These are phyloP conservation scores for Aspergillus quadricinctus DNA, from an alignment of 2,329 filamentous ascomycete species.

Conservation along the genomic window DNA sequence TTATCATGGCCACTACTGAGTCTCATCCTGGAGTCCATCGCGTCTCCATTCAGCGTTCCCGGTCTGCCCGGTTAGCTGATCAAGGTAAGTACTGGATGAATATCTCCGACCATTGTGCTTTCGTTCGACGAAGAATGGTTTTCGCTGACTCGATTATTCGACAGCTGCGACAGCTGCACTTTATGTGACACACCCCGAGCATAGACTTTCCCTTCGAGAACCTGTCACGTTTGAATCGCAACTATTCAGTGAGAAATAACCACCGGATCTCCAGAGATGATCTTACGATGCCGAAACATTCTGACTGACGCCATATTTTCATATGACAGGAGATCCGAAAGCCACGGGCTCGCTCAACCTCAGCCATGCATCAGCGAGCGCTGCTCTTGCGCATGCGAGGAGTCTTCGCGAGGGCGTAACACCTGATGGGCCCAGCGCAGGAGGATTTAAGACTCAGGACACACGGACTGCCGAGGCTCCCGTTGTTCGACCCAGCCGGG, in stretches of 20 bases:
- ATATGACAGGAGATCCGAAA: slow-evolving; percentile 16
- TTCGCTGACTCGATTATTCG: slow-evolving; percentile 5
- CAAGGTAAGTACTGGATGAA: slow-evolving; percentile 26
- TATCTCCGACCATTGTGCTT: slow-evolving; percentile 1
- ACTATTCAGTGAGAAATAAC: slow-evolving; percentile 19
- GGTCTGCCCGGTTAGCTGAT: slow-evolving; percentile 29
- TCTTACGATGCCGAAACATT: background rate
- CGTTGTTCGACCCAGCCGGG: slow-evolving; percentile 49
- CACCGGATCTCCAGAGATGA: background rate
- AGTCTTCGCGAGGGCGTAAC: slow-evolving; percentile 57
- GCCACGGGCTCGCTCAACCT: slow-evolving; percentile 53
- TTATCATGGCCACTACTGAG: slow-evolving; percentile 30
- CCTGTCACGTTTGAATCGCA: slow-evolving; percentile 15
- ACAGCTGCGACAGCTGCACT: slow-evolving; percentile 59
- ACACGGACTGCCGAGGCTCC: slow-evolving; percentile 43
- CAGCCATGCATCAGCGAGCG: slow-evolving; percentile 60
- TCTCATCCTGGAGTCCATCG: slow-evolving; percentile 17
- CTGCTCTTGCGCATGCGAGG: slow-evolving; percentile 69
- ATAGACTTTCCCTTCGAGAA: slow-evolving; percentile 25
- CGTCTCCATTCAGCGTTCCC: slow-evolving; percentile 13
- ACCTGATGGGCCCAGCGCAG: slow-evolving; percentile 49
- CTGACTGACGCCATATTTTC: background rate
- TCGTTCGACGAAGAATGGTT: background rate
- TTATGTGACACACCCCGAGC: slow-evolving; percentile 47
- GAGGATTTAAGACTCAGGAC: slow-evolving; percentile 55